Evolutionary conservation across 2,329 filamentous ascomycete species (phyloP), one percentile per base, ranked within the genome.

Genomic region (Sordariomycetes sp.): DNA sequence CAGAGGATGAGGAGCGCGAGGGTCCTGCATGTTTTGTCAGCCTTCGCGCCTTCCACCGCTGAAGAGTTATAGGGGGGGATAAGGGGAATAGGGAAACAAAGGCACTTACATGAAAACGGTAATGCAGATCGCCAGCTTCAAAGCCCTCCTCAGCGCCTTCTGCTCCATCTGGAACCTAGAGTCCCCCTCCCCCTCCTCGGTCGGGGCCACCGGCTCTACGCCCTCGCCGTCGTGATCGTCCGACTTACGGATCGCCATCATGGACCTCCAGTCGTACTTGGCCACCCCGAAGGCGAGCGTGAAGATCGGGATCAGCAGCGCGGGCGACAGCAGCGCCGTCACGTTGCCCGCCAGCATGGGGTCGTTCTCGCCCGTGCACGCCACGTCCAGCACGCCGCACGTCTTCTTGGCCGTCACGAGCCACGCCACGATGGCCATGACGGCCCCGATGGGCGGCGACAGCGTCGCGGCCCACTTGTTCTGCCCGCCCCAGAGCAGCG

Each of bases 311-410:
- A 93, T 80, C 67, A 93, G 85, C 48, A 93, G 68, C 0, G 89
- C 61, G 0, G 91, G 91, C 0, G 88, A 87, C 8, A 96, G 82
- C 1, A 96, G 79, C 0, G 90, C 89, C 1, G 86, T 84, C 3
- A 96, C 89, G 64, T 96, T 96, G 35, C 90, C 90, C 1, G 88
- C 90, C 24, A 96, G 75, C 90, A 95, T 95, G 14, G 90, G 89
- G 62, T 89, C 82, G 72, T 95, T 95, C 43, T 85, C 81, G 1
- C 92, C 92, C 0, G 90, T 93, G 64, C 87, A 89, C 0, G 74
- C 78, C 48, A 96, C 88, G 52, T 79, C 82, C 28, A 96, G 79
- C 2, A 73, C 72, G 22, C 87, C 88, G 64, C 83, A 88, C 65
- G 89, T 71, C 64, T 81, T 84, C 67, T 86, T 83, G 1, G 87